Base-by-base conservation (phyloP, 2,329 filamentous ascomycete species). In the Pseudogymnoascus sp. region DNA sequence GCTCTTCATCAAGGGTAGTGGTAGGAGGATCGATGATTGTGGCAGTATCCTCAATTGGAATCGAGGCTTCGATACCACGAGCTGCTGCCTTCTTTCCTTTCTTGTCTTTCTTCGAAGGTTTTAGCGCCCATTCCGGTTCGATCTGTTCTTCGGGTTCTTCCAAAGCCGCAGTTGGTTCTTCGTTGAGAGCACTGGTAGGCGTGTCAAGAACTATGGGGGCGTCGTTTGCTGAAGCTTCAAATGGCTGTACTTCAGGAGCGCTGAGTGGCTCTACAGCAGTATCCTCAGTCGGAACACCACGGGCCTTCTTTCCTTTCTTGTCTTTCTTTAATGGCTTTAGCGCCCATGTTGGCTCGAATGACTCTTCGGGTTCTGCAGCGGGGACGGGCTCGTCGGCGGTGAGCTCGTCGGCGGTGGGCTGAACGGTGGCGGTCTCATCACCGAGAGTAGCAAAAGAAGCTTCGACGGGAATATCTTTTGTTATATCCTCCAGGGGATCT, bases 261-360 rank as follows among this genome's bases (percentile, higher is more conserved):
- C 44, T 28, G 7, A 28, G 23, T 14, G 23, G 23, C 44, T 50
- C 42, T 23, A 47, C 23, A 18, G 25, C n/a, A 28, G 50, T 18
- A 59, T 28, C 23, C 50, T 59, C 50, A 18, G 23, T 12, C 8
- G 50, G 21, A 14, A 62, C 16, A 8, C 40, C 40, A 12, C 40
- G 40, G 28, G 50, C 64, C 69, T 79, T 78, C 70, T 79, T 80
- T 10, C 72, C 66, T 63, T 71, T 69, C 50, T 65, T 65, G 37
- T 67, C 60, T 53, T 65, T 67, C 25, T 21, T 53, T 65, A 63
- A 65, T 59, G 10, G 31, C 16, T 59, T 35, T n/a, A 18, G 25
- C n/a, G 50, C 25, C 23, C 50, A 35, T 59, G 50, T 31, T 18
- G 16, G 12, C 16, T 59, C 53, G 25, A 18, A 33, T 18, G 18